Base-by-base conservation (phyloP, 331 rosid genomes). In the Acacia pycnantha region DNA sequence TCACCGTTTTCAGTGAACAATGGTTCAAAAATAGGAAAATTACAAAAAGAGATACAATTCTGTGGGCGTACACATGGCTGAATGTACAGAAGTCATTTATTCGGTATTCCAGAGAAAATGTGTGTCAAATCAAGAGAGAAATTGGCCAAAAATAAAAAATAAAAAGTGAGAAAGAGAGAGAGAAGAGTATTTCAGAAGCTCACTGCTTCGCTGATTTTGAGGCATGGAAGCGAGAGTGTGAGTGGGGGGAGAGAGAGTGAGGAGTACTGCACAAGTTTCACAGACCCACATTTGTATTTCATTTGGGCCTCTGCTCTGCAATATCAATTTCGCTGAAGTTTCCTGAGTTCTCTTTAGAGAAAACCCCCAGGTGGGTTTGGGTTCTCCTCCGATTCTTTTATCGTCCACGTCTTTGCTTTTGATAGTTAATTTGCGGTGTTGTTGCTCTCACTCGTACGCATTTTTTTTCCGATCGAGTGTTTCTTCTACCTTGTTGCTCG, bases 201-300 rank as follows among this genome's bases (percentile, higher is more conserved):
- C 94, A 85, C 90, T 89, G 94, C 87, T 91, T 90, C 87, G 91
- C 97, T 94, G 97, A 94, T 92, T 94, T 94, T 94, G 98, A 94
- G 97, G 94, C 88, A 90, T 75, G 88, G 76, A 41, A 77, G 81
- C 79, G 78, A 82, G 88, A 47, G 77, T 33, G 64, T 37, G 67
- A 59, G 79, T 21, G 70, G 27, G 78, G 27, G 75, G 59, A 27
- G 76, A 54, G 77, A 56, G 83, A 77, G 87, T 73, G 83, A 73
- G 71, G 83, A 85, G 94, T 90, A 87, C 89, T 78, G 73, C 62
- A 41, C 92, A 88, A 91, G 93, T 88, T 86, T 92, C 89, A 87
- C 79, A 50, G 71, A 69, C 78, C 87, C 51, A 80, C 56, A 73
- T 86, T 77, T 83, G 83, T 81, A 73, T 91, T 56, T 82, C 87